A percentile compares a stretch with the other conserved stretches of the same genome.
Conservation (phyloP, 2,329 filamentous ascomycete genomes). For the Hypoxylon rubiginosum region DNA sequence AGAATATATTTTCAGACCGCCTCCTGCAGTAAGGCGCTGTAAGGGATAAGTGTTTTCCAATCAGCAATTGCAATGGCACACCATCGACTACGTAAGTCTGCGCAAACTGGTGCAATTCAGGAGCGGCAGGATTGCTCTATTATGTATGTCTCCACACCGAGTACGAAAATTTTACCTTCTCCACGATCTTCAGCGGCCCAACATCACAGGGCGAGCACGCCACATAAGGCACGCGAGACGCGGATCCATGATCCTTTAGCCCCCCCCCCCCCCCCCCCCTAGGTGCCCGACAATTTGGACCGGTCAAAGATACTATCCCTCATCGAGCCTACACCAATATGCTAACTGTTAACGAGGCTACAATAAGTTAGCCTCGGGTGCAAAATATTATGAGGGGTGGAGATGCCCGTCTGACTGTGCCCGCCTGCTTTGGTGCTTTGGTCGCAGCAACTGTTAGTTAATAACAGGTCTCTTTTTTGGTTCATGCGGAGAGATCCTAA, state of each 20-base stretch:
- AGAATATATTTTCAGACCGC: constrained; percentile 17
- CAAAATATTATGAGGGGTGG: constrained; percentile 16
- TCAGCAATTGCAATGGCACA: constrained; percentile 3
- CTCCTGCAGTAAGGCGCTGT: background rate
- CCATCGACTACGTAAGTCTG: background rate
- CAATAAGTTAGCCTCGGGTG: constrained; percentile 29
- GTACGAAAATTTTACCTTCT: background rate
- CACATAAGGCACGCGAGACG: background rate
- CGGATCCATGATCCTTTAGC: constrained; percentile 8
- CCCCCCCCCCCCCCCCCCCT: constrained; percentile 12
- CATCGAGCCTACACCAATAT: constrained; percentile 15
- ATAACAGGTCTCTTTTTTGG: constrained; percentile 8
- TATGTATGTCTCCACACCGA: constrained; percentile 16
- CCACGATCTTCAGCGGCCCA: constrained; percentile 12
- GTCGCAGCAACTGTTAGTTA: constrained; percentile 10
- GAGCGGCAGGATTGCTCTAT: constrained; percentile 11
- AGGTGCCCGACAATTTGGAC: constrained; percentile 24
- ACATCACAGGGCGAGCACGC: background rate
- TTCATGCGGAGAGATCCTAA: constrained; percentile 30
- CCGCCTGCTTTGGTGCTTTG: constrained; percentile 13
- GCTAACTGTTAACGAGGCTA: constrained; percentile 29
- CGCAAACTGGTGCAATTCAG: constrained; percentile 2
- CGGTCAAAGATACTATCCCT: constrained; percentile 15
- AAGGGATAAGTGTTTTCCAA: constrained; percentile 14
- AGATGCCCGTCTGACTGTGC: constrained; percentile 28